phyloP scores from a whole-genome alignment of 768 basidiomycete species.

The Naganishia kalamii region DNA sequence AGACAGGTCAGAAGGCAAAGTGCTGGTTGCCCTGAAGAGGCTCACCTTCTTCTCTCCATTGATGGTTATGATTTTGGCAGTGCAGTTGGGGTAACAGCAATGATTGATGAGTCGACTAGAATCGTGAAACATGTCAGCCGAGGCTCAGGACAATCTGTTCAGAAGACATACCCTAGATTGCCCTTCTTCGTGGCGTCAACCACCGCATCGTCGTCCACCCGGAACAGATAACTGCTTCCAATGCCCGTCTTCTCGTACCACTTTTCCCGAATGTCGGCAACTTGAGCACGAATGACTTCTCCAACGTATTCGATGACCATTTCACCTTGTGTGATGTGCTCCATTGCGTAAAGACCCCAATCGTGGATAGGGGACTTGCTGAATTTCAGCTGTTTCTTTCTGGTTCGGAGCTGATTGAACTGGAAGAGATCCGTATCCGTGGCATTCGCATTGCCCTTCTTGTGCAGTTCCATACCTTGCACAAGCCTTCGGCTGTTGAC shows the following conservation, averaged over 20 bases:
- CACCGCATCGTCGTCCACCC: constrained; percentile 95
- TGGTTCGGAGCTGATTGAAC: constrained; percentile 95
- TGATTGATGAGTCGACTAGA: constrained; percentile 92
- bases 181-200: constrained; percentile 99
- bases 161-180: constrained; percentile 61
- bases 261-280: constrained; percentile 95
- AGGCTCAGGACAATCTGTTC: constrained; percentile 53
- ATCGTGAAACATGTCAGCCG: constrained; percentile 12
- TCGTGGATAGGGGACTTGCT: constrained; percentile 93
- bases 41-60: constrained; percentile 49
- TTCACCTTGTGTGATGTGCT: constrained; percentile 83
- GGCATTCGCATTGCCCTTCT: constrained; percentile 54
- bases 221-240: constrained; percentile 93
- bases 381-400: constrained; percentile 96
- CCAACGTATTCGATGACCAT: constrained; percentile 99
- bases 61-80: constrained; percentile 53
- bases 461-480: constrained; percentile 88
- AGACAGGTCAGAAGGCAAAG: not conserved
- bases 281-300: constrained; percentile 87
- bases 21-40: not conserved
- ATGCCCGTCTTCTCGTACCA: constrained; percentile 95
- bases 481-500: constrained; percentile 86
- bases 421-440: constrained; percentile 69
- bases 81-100: constrained; percentile 78
- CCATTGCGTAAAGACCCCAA: constrained; percentile 98